Conservation (phyloP, 805 yeast genomes). For the Huiozyma sinensis region DNA sequence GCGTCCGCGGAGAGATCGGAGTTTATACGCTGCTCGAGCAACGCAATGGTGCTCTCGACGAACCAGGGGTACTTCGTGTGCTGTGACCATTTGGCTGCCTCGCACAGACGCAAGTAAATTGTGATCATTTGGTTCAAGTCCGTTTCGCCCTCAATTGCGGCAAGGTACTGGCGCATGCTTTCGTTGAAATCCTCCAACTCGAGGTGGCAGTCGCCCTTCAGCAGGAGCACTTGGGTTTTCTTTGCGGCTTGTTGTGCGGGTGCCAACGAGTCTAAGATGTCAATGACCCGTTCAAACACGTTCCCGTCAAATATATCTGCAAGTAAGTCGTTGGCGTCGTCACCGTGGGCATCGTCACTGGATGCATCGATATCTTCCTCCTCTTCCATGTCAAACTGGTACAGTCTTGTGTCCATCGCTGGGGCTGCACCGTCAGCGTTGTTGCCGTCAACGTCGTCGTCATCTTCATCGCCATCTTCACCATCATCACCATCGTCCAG, state of each 20-base stretch:
- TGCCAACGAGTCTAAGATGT: background rate
- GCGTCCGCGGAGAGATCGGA: constrained; percentile 21
- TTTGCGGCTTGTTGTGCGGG: constrained; percentile 20
- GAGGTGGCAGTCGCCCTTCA: constrained; percentile 80
- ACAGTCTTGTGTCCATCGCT: constrained; percentile 4
- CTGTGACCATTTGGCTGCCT: constrained; percentile 15
- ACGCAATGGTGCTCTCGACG: constrained; percentile 36
- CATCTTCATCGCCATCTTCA: constrained; percentile 22
- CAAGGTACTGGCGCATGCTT: constrained; percentile 54
- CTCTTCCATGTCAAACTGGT: constrained; percentile 20
- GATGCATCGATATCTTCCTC: constrained; percentile 10
- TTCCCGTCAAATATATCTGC: constrained; percentile 11
- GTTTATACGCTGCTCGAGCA: constrained; percentile 34
- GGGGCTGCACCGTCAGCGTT: constrained; percentile 28
- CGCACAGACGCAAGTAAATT: constrained; percentile 12
- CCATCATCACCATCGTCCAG: constrained; percentile 21
- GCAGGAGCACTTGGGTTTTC: constrained; percentile 62
- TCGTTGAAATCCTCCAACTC: constrained; percentile 83
- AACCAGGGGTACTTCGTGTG: constrained; percentile 2
- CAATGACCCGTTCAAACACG: constrained; percentile 42
- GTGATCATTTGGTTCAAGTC: constrained; percentile 7
- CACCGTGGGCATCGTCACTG: background rate
- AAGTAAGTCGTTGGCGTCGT: constrained; percentile 4
- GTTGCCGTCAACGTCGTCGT: constrained; percentile 20
- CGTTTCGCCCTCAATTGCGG: too few species aligned